Evolutionary conservation across 352 stramenopile genomes (phyloP).

Genomic region (Lagenidium giganteum): DNA sequence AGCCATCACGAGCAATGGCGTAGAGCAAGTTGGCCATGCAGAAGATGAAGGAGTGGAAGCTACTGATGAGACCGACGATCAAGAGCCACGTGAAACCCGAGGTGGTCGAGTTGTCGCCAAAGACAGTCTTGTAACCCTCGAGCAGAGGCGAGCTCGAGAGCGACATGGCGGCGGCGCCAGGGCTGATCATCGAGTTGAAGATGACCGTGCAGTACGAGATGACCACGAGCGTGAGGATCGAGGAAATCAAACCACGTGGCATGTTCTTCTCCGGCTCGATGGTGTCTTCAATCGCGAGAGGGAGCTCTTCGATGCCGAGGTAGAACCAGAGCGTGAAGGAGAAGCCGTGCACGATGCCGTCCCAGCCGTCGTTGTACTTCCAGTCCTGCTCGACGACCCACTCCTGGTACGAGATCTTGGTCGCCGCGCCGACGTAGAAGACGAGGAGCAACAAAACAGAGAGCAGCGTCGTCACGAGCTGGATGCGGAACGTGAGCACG

Average conservation of each 20-base stretch:
- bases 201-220: slow-evolving; percentile 49
- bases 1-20: slow-evolving; percentile 61
- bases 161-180: slow-evolving; percentile 33
- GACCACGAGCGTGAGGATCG: slow-evolving; percentile 42
- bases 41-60: slow-evolving; percentile 68
- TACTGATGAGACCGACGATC: slow-evolving; percentile 51
- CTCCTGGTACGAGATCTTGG: slow-evolving; percentile 41
- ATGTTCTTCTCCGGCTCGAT: slow-evolving; percentile 72
- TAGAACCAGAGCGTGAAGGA: slow-evolving; percentile 73
- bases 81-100: slow-evolving; percentile 61
- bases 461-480: slow-evolving; percentile 46
- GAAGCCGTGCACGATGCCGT: slow-evolving; percentile 42
- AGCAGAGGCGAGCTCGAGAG: slow-evolving; percentile 36
- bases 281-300: slow-evolving; percentile 65
- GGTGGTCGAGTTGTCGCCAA: slow-evolving; percentile 56
- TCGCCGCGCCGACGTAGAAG: slow-evolving; percentile 52
- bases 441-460: slow-evolving; percentile 42
- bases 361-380: slow-evolving; percentile 34
- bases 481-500: slow-evolving; percentile 51
- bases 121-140: slow-evolving; percentile 65
- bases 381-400: slow-evolving; percentile 50
- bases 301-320: slow-evolving; percentile 70
- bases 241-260: slow-evolving; percentile 45
- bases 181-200: slow-evolving; percentile 52
- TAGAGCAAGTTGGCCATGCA: slow-evolving; percentile 59